Percentiles rank a stretch among this genome's conserved stretches.
These are phyloP conservation scores for Andrographis paniculata DNA, from an alignment of 305 asterid species.

Conservation along the genomic window DNA sequence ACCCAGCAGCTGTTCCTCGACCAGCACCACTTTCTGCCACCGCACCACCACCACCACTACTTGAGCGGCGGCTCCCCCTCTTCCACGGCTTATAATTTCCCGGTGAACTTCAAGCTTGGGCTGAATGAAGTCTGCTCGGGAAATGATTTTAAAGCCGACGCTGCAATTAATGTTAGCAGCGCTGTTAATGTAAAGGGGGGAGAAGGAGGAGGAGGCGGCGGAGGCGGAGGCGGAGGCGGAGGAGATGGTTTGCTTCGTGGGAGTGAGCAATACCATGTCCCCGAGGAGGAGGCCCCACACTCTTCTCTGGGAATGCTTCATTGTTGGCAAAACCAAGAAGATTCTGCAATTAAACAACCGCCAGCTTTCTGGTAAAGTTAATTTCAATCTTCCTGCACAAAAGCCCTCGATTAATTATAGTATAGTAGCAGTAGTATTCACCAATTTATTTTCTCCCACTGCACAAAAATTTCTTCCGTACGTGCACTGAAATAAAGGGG, in stretches of 20 bases:
- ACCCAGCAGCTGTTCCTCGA: constrained; percentile 24
- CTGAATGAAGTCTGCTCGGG: constrained; percentile 21
- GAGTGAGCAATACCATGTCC: constrained; percentile 34
- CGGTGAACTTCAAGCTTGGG: constrained; percentile 47
- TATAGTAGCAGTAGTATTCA: too few relatives aligned
- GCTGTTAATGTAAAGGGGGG: too few relatives aligned
- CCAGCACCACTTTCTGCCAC: constrained; percentile 25
- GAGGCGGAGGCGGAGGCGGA: neutral
- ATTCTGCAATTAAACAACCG: constrained; percentile 42
- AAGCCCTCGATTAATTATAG: neutral
- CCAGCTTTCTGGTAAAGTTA: constrained; percentile 27
- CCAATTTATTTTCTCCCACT: neutral
- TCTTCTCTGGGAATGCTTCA: constrained; percentile 39
- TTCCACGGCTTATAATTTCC: constrained; percentile 21
- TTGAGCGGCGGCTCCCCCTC: constrained; percentile 2
- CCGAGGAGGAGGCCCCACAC: constrained; percentile 33
- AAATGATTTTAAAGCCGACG: constrained; percentile 1
- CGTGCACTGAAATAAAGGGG: neutral
- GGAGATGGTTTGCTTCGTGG: constrained; percentile 36
- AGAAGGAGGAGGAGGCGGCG: constrained; percentile 1
- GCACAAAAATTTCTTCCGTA: neutral
- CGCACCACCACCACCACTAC: constrained; percentile 19
- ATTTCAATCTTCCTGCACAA: neutral
- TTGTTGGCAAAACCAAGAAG: constrained; percentile 54
- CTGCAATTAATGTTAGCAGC: too few relatives aligned